Base-by-base conservation (phyloP, 495 filamentous ascomycete genomes). In the Cairneyella variabilis region DNA sequence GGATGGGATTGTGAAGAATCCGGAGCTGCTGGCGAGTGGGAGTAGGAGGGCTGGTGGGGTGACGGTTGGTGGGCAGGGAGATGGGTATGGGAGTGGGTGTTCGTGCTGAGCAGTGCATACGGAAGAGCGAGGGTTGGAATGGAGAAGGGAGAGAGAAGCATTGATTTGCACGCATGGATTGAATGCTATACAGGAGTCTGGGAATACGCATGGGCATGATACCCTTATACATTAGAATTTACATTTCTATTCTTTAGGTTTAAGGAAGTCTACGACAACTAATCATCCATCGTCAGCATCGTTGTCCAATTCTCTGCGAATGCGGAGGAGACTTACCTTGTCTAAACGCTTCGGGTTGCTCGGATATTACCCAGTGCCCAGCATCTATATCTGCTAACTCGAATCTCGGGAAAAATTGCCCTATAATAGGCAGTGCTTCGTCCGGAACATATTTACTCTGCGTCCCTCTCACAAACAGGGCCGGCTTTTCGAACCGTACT, bases 301-400 rank as follows among this genome's bases (percentile, higher is more conserved):
- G 28, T 27, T 9, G 14, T 44, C 38, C 34, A 43, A 38, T 32
- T 38, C 7, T 21, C 40, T 27, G 40, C 14, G 40, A 14, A n/a
- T n/a, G 41, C 11, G 28, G 22, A 48, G 27, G 38, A 49, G 11
- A 66, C 81, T 68, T 67, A 95, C 90, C 86, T 75, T 82, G 72
- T 63, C 86, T 77, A 64, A 98, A 98, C 2, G 73, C 85, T 65
- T 93, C 86, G 0, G 93, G 93, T 52, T 91, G 88, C 74, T 97
- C 92, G 9, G 88, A 89, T 58, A 95, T 92, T 0, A 98, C 73
- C 93, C 93, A 97, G 64, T 98, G 93, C 0, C 93, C 93, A 4
- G 85, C 79, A 17, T 96, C 88, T 28, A 97, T 79, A 71, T 96
- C 91, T 12, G 76, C 80, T 27, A 97, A 64, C 61, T 79, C 67